phyloP scores from a whole-genome alignment of 164 flowering plant species.

The Aristolochia californica region DNA sequence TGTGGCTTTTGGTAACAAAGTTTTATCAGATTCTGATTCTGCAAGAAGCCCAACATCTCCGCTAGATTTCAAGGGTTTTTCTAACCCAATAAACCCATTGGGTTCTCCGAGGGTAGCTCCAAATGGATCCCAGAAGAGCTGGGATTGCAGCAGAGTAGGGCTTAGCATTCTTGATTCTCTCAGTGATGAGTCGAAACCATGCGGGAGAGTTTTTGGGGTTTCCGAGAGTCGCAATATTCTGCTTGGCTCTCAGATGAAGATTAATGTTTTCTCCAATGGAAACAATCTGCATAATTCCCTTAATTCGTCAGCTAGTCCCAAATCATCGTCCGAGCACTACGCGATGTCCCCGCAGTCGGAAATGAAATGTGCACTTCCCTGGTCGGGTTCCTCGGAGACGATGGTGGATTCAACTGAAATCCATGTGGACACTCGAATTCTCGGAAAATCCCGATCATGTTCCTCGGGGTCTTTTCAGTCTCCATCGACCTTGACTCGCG shows the following conservation, averaged over 20 bases:
- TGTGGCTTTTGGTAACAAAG: constrained; percentile 49
- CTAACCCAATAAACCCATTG: constrained; percentile 35
- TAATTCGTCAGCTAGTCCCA: constrained; percentile 30
- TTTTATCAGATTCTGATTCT: constrained; percentile 56
- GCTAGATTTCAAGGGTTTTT: constrained; percentile 50
- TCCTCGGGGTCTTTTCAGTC: constrained; percentile 35
- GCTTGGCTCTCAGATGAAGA: constrained; percentile 46
- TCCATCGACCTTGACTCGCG: constrained; percentile 14
- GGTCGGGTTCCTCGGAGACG: constrained; percentile 26
- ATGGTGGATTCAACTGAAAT: constrained; percentile 42
- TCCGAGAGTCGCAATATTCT: constrained; percentile 44
- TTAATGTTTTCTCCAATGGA: constrained; percentile 17
- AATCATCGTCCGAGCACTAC: constrained; percentile 41
- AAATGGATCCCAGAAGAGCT: constrained; percentile 40
- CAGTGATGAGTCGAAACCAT: constrained; percentile 23
- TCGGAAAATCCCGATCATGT: constrained; percentile 29
- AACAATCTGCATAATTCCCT: constrained; percentile 1
- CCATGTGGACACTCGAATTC: constrained; percentile 22
- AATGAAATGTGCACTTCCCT: constrained; percentile 16
- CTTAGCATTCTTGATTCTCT: constrained; percentile 69
- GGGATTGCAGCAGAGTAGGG: constrained; percentile 61
- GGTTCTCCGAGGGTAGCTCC: constrained; percentile 29
- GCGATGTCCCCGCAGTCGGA: constrained; percentile 23
- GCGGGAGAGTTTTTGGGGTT: constrained; percentile 24
- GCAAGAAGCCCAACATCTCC: constrained; percentile 82